Base-by-base conservation (phyloP, 2,329 filamentous ascomycete genomes). In the Exophiala aquamarina region DNA sequence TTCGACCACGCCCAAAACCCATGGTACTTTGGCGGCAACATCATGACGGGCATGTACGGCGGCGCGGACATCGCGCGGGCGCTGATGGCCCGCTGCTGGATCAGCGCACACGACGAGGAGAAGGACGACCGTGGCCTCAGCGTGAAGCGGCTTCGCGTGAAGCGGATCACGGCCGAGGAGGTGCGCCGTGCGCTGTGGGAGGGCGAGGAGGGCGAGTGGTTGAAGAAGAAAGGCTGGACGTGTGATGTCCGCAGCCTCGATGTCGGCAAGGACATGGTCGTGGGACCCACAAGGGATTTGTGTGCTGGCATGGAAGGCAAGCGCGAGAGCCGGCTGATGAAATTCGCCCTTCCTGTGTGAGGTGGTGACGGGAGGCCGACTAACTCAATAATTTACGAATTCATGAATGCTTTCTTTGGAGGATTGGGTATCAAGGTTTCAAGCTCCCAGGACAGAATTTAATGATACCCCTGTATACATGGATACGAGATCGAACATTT, bases 1-100 rank as follows among this genome's bases (percentile, higher is more conserved):
- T 73, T 79, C 56, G 71, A 77, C 59, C 67, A 66, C 23, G 74
- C 77, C 17, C 63, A 71, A 28, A 79, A 78, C 39, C 76, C 76
- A 1, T 77, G 74, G 70, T 77, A 71, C 52, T 59, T 79, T 10
- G 77, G 77, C 28, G 77, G 77, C 0, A 71, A 73, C 37, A 73
- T 79, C 44, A 72, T 70, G 11, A 63, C 67, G 7, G 77, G 77
- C 4, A 69, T 68, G 9, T 70, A 71, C 2, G 74, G 75, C 10
- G 77, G 76, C 1, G 53, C 72, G 5, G 66, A 74, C 28, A 70
- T 79, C 23, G 74, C 73, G 6, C 65, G 65, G n/a, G 69, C 66
- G 21, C 55, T 79, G 6, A 70, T 72, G 47, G 71, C 73, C n/a
- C 65, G 64, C 56, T 67, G 69, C n/a, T 80, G 77, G 77, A 70